These are phyloP conservation scores for Mimosa pudica DNA, from an alignment of 306 rosid species.

Conservation along the genomic window DNA sequence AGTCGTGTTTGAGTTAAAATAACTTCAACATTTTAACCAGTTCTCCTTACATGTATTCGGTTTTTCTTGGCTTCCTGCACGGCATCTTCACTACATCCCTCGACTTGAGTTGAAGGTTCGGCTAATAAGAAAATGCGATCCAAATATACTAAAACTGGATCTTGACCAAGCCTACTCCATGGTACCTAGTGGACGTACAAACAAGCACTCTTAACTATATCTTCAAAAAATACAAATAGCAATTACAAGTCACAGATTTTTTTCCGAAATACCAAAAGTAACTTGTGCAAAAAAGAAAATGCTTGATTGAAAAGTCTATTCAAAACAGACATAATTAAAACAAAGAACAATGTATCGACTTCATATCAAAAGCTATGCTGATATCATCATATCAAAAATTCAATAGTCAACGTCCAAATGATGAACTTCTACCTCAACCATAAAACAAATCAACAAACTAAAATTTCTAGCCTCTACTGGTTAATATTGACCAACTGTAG, in stretches of 20 bases:
- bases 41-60: conserved; percentile 69
- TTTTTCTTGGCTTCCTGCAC: conserved; percentile 90
- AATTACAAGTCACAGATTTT: neutral
- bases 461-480: conserved; percentile 11
- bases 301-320: conserved; percentile 19
- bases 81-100: conserved; percentile 80
- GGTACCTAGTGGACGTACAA: conserved; percentile 68
- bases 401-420: conserved; percentile 6
- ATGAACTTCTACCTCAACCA: conserved; percentile 21
- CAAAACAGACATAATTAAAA: neutral
- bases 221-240: neutral
- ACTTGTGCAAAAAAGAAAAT: conserved; percentile 24
- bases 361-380: neutral
- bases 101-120: conserved; percentile 94
- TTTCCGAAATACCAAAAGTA: neutral
- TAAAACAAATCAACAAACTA: neutral
- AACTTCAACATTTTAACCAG: conserved; percentile 10
- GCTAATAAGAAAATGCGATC: conserved; percentile 95
- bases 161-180: conserved; percentile 99
- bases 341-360: conserved; percentile 1
- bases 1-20: conserved; percentile 24
- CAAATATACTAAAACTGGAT: conserved; percentile 87
- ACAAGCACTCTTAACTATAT: conserved; percentile 29
- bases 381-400: neutral
- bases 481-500: neutral